phyloP scores from a whole-genome alignment of 257 asterid genomes.

The Leonotis leonurus region DNA sequence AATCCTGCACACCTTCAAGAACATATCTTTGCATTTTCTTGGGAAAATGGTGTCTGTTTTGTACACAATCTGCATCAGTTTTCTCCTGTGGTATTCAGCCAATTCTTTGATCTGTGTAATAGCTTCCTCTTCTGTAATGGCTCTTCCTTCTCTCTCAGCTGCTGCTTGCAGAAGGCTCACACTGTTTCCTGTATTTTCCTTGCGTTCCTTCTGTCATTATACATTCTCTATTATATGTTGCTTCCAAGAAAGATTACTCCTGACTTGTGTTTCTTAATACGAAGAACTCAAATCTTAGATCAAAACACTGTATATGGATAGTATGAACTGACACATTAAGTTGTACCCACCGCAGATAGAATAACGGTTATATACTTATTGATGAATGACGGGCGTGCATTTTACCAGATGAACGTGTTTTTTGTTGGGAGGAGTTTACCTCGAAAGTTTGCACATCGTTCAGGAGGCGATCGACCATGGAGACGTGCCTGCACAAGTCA shows the following conservation, averaged over 20 bases:
- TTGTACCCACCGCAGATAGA: no score
- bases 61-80: conserved; percentile 22
- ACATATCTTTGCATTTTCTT: conserved; percentile 19
- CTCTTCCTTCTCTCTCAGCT: neutral
- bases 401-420: no score
- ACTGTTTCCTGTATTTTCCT: neutral
- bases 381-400: no score
- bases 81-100: conserved; percentile 16
- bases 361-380: no score
- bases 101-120: neutral
- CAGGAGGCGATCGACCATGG: conserved; percentile 18
- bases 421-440: no score
- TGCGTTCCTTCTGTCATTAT: no score
- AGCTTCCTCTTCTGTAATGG: conserved; percentile 18
- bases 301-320: no score
- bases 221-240: no score
- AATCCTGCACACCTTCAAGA: conserved; percentile 17
- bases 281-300: no score
- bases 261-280: no score
- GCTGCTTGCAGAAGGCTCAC: neutral
- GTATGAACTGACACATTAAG: no score
- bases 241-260: no score
- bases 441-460: conserved; percentile 26
- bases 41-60: conserved; percentile 18
- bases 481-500: conserved; percentile 14